Evolutionary conservation across 2,329 filamentous ascomycete species (phyloP).

Genomic region (Gnomoniopsis smithogilvyi): DNA sequence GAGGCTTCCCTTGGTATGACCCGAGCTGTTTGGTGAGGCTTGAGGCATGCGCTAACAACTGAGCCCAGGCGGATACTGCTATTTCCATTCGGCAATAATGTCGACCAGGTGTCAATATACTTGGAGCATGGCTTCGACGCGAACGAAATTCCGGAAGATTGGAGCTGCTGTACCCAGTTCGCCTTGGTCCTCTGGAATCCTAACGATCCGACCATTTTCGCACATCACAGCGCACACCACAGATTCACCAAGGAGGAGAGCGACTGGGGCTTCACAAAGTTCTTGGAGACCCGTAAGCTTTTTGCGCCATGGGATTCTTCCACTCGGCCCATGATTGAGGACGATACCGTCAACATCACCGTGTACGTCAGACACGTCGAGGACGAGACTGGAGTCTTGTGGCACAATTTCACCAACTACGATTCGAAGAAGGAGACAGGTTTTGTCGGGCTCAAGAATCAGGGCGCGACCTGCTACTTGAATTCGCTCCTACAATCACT

Average conservation of each 20-base stretch:
- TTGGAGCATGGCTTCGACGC: conserved; percentile 89
- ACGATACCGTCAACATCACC: conserved; percentile 74
- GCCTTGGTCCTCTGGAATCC: conserved; percentile 91
- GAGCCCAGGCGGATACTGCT: conserved; percentile 78
- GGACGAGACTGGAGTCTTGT: conserved; percentile 83
- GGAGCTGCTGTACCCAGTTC: conserved; percentile 97
- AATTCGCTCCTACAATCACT: conserved; percentile 82
- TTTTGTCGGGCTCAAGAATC: conserved; percentile 94
- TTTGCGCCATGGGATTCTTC: conserved; percentile 76
- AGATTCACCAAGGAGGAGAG: conserved; percentile 95
- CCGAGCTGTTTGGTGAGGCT: background rate
- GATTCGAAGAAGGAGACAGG: conserved; percentile 99
- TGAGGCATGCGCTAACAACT: conserved; percentile 20
- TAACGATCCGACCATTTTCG: conserved; percentile 82
- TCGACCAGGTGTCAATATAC: conserved; percentile 91
- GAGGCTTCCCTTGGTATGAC: conserved; percentile 78
- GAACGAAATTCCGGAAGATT: conserved; percentile 76
- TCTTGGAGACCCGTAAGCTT: conserved; percentile 82
- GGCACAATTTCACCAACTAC: conserved; percentile 92
- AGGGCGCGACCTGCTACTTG: conserved; percentile 88
- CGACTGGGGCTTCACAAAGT: conserved; percentile 98
- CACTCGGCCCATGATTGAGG: conserved; percentile 69
- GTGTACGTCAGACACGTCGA: conserved; percentile 80
- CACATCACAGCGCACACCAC: conserved; percentile 83
- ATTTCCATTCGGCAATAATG: conserved; percentile 93